Base-by-base conservation (phyloP, 1,139 yeast species). In the Yamadazyma oceani region DNA sequence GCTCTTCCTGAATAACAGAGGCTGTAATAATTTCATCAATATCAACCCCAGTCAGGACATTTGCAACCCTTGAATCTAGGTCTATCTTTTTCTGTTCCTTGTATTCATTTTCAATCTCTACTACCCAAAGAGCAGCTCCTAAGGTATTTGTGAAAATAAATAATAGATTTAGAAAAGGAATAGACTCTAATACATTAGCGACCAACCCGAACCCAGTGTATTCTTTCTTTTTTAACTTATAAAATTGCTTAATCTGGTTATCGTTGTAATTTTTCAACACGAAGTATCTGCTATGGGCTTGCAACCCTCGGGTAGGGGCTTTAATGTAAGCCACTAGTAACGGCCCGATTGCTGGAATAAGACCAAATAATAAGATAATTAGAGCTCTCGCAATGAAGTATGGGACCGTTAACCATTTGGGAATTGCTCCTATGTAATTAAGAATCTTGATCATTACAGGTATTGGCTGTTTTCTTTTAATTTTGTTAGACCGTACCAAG, bases 41-140 rank as follows among this genome's bases (percentile, higher is more conserved):
- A n/a, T n/a, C n/a, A n/a, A n/a, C n/a, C n/a, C n/a, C n/a, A n/a
- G n/a, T n/a, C n/a, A n/a, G n/a, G n/a, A n/a, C n/a, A n/a, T n/a
- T n/a, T n/a, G n/a, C n/a, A n/a, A n/a, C n/a, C n/a, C n/a, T n/a
- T n/a, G n/a, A n/a, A n/a, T n/a, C n/a, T n/a, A n/a, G n/a, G n/a
- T n/a, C n/a, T n/a, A n/a, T n/a, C n/a, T n/a, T n/a, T n/a, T n/a
- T n/a, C n/a, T n/a, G n/a, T n/a, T n/a, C n/a, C 10, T 6, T 5
- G 10, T 37, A 32, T 22, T 44, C 39, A 36, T 49, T 43, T 40
- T 64, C 69, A 21, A 60, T 55, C 24, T 60, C 57, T 10, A 65
- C 66, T 0, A 73, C 87, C 92, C 92, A 85, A 27, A 85, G 60
- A 0, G 90, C 89, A 3, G 86, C 87, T 2, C 88, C 92, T 3